A percentile compares a stretch with the other conserved stretches of the same genome.
Conservation (phyloP, 371 early-diverging fungal species). For the Mucor ambiguus region DNA sequence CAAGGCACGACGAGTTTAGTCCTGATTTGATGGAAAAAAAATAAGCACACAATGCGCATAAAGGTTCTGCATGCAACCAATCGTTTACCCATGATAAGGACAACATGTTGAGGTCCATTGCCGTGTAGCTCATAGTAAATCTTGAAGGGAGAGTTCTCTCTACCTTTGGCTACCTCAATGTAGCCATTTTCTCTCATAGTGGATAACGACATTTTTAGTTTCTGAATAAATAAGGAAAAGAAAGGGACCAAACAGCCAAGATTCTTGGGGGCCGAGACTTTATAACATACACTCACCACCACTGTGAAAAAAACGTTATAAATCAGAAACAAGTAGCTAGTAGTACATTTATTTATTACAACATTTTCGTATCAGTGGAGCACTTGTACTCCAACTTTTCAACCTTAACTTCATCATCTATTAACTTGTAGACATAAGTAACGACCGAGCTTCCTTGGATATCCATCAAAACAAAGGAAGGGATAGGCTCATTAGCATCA, state of each 20-base stretch:
- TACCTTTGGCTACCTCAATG: constrained; percentile 22
- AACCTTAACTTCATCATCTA: constrained; percentile 89
- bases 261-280: neutral
- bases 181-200: constrained; percentile 22
- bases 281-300: no score
- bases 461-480: constrained; percentile 96
- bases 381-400: constrained; percentile 89
- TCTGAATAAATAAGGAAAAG: constrained; percentile 6
- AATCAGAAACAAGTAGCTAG: neutral
- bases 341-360: constrained; percentile 14
- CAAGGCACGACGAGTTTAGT: constrained; percentile 47
- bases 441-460: constrained; percentile 77
- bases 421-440: constrained; percentile 90
- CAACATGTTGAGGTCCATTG: constrained; percentile 54
- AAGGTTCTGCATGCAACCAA: neutral
- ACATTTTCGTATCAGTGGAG: constrained; percentile 37
- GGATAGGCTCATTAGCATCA: constrained; percentile 62
- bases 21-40: constrained; percentile 14
- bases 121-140: constrained; percentile 73
- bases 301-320: neutral
- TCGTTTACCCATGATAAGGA: constrained; percentile 61
- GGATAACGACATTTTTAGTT: constrained; percentile 20
- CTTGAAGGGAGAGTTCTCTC: constrained; percentile 24
- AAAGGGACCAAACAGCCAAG: neutral
- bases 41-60: neutral